Base-by-base conservation (phyloP, 495 filamentous ascomycete genomes). In the Xylaria cubensis region DNA sequence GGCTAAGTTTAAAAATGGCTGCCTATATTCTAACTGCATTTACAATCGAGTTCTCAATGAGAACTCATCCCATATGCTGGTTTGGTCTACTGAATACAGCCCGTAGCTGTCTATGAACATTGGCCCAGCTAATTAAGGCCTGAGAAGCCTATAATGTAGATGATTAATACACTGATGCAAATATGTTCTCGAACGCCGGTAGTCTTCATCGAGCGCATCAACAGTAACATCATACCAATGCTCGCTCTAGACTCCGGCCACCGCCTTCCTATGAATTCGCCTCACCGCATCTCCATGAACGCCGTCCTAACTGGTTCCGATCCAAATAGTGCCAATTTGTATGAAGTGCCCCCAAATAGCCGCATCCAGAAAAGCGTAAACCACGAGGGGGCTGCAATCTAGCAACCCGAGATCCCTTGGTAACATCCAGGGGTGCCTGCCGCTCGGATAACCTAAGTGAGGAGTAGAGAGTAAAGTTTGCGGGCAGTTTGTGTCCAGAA, bases 191-290 rank as follows among this genome's bases (percentile, higher is more conserved):
- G 9, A 79, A 79, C 77, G 74, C 75, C 77, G 58, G 65, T 59
- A 71, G 75, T 79, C 75, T 73, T 79, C 77, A 72, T 77, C 75
- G 75, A 76, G 77, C 74, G 69, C 74, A 74, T 73, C 76, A 72
- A 72, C 65, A 73, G 73, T 48, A 73, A 73, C 61, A 71, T 61
- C 71, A 68, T 76, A 65, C 13, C 63, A 72, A 77, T 73, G 67
- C 71, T 68, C 73, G 73, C 74, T 78, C 74, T 79, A 69, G 77
- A 79, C 76, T 79, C 76, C 77, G 66, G 77, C 74, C 76, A 61
- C 64, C 64, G 10, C 63, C 39, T 59, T 66, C 39, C 58, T 64
- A 39, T 42, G 62, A 53, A 56, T 44, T 51, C 41, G 51, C 64
- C 64, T 32, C 51, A 19, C 36, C 64, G 34, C 36, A 64, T 67